Evolutionary conservation across 495 filamentous ascomycete genomes (phyloP).

Genomic region (Aspergillus hancockii): DNA sequence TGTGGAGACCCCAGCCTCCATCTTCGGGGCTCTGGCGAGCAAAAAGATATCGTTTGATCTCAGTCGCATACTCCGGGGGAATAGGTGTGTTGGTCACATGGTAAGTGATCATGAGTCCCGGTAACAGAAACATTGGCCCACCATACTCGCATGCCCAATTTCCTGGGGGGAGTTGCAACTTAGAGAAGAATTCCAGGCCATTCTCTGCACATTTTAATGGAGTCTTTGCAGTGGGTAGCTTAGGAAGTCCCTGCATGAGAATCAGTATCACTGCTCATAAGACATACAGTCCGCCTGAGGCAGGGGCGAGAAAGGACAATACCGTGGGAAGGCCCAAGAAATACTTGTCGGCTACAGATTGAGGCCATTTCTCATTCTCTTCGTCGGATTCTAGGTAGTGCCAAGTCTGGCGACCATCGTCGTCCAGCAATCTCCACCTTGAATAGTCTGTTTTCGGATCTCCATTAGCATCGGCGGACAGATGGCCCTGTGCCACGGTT

Average conservation of each 20-base stretch:
- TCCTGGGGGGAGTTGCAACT: slow-evolving; percentile 82
- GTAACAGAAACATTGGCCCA: slow-evolving; percentile 83
- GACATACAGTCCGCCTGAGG: neutral
- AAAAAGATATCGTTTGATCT: slow-evolving; percentile 93
- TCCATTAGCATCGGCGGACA: slow-evolving; percentile 40
- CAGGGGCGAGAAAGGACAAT: slow-evolving; percentile 12
- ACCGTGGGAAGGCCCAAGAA: slow-evolving; percentile 74
- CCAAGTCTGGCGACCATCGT: slow-evolving; percentile 87
- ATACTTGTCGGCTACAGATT: slow-evolving; percentile 80
- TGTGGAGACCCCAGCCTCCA: slow-evolving; percentile 96
- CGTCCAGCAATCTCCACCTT: slow-evolving; percentile 82
- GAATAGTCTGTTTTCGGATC: slow-evolving; percentile 67
- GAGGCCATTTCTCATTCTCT: slow-evolving; percentile 76
- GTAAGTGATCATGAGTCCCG: slow-evolving; percentile 82
- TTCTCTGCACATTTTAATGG: slow-evolving; percentile 79
- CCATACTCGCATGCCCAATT: slow-evolving; percentile 99
- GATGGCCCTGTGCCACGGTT: slow-evolving; percentile 40
- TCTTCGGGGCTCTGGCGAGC: slow-evolving; percentile 83
- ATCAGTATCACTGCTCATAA: slow-evolving; percentile 9
- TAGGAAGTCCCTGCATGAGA: slow-evolving; percentile 62
- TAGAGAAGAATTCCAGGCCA: slow-evolving; percentile 84
- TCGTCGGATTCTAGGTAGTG: slow-evolving; percentile 83
- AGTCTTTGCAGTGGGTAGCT: slow-evolving; percentile 66
- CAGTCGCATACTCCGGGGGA: slow-evolving; percentile 74
- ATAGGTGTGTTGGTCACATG: slow-evolving; percentile 90